Base-by-base conservation (phyloP, 805 yeast genomes). In the Spathaspora boniae region DNA sequence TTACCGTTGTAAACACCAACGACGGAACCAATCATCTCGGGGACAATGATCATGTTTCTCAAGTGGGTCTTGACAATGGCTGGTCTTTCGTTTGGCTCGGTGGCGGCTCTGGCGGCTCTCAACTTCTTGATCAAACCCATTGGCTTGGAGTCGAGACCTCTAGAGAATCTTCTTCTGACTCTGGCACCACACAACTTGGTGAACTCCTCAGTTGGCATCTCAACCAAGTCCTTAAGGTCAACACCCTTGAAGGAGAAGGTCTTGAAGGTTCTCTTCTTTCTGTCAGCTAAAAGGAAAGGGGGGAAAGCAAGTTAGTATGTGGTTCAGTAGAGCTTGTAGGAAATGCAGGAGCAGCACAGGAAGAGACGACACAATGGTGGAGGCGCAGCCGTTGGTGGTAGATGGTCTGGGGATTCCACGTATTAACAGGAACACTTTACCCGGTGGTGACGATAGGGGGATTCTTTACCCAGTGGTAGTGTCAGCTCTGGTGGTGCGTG, bases 1-100 rank as follows among this genome's bases (percentile, higher is more conserved):
- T 93, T 93, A 78, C 99, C 99, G 82, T 93, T 93, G 96, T 93
- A 93, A 60, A 93, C 85, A 77, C 97, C 97, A 59, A 93, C 82
- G 55, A 91, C 94, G 47, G 97, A 87, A 70, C 98, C 98, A 62
- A 93, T 88, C 98, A 93, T 93, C 82, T 93, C 99, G 76, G 99
- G 99, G 55, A 93, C 93, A 65, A 93, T 70, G 70, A 93, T 73
- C 96, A 89, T 87, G 85, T 89, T 89, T 84, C 98, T 91, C 72
- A 93, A 86, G 77, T 93, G 99, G 58, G 99, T 93, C 85, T 91
- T 93, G 76, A 93, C 98, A 53, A 78, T 74, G 57, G 91, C 82
- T 71, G 99, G 99, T 82, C 91, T 93, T 77, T 93, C 98, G 68
- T 85, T 85, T 64, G 82, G 81, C 62, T 78, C 80, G 57, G 94